A percentile compares a stretch with the other conserved stretches of the same genome.
Evolutionary conservation across 1,139 yeast species (phyloP).

Genomic region (Suhomyces bolitotheri): DNA sequence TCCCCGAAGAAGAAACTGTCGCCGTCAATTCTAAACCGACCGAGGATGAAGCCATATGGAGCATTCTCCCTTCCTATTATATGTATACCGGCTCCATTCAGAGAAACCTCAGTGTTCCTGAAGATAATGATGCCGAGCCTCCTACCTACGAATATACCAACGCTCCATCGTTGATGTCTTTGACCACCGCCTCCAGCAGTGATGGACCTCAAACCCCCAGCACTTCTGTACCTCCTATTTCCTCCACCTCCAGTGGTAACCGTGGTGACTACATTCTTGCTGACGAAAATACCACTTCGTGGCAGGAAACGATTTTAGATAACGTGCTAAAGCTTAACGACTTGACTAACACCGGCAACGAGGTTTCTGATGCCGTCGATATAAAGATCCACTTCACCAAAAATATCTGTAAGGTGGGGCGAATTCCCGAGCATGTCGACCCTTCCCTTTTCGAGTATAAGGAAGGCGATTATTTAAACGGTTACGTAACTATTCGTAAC

Average conservation of each 20-base stretch:
- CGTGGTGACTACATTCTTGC: conserved; percentile 23
- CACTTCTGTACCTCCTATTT: conserved; percentile 1
- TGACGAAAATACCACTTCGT: conserved; percentile 33
- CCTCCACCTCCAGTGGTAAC: not conserved
- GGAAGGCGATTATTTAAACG: conserved; percentile 45
- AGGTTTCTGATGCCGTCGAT: conserved; percentile 28
- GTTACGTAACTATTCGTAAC: conserved; percentile 35
- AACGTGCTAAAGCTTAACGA: conserved; percentile 38
- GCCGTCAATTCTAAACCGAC: not conserved
- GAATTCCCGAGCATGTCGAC: conserved; percentile 32
- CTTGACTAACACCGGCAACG: conserved; percentile 32
- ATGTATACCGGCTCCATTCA: conserved; percentile 19
- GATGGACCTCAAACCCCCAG: conserved; percentile 3
- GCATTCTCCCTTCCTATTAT: conserved; percentile 32
- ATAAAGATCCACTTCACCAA: conserved; percentile 37
- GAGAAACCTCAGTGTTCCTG: conserved; percentile 19
- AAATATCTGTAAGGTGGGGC: conserved; percentile 34
- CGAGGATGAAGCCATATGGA: conserved; percentile 23
- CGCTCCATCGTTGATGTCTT: conserved; percentile 1
- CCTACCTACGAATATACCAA: conserved; percentile 10
- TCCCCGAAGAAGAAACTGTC: not conserved
- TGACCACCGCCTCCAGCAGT: not conserved
- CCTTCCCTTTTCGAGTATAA: conserved; percentile 38
- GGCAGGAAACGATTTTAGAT: conserved; percentile 44
- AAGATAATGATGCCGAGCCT: conserved; percentile 14